Evolutionary conservation across 192 early-diverging fungal genomes (phyloP), one percentile per base, ranked within the genome.

Genomic region (Linnemannia hyalina): DNA sequence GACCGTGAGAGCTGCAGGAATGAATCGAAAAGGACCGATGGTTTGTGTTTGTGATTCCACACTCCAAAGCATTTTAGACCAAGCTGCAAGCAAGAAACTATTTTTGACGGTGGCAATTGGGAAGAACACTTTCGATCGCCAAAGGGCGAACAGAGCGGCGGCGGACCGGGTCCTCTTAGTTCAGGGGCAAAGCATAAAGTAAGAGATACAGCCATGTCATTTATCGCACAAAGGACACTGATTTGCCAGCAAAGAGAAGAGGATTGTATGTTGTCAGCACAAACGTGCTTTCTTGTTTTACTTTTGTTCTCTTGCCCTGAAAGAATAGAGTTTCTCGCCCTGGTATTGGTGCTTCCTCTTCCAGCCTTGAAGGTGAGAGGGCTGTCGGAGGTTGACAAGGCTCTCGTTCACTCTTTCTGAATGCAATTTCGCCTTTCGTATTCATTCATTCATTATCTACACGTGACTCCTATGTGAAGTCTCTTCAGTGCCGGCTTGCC

Each of bases 371-470:
- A 4, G 60, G 9, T 32, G 9, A 4, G 10, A 32, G 60, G 49
- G 49, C 49, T 52, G 49, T 26, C 26, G n/a, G 60, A 65, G 60
- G 60, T 65, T 9, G 11, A 29, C 60, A 32, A 65, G 60, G 60
- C 60, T 65, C 60, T 65, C n/a, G n/a, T 32, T 11, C 29, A 32
- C 3, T 4, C 0, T 16, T 52, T 15, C 35, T 35, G 9, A n/a
- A 60, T 65, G 11, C 29, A 65, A 65, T 65, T 46, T 46, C 44
- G 20, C n/a, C 42, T 73, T 36, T 54, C 68, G n/a, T 32, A 35
- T 35, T 38, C 38, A 68, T 65, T 65, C 75, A 38, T 60, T 46
- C 63, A 47, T 65, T n/a, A 65, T 68, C 75, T 26, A 35, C 60
- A 54, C 60, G 60, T 65, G 60, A 65, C 60, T 32, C 9, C 3